These are phyloP conservation scores for Lactarius hatsudake DNA, from an alignment of 768 basidiomycete genomes.

Conservation along the genomic window DNA sequence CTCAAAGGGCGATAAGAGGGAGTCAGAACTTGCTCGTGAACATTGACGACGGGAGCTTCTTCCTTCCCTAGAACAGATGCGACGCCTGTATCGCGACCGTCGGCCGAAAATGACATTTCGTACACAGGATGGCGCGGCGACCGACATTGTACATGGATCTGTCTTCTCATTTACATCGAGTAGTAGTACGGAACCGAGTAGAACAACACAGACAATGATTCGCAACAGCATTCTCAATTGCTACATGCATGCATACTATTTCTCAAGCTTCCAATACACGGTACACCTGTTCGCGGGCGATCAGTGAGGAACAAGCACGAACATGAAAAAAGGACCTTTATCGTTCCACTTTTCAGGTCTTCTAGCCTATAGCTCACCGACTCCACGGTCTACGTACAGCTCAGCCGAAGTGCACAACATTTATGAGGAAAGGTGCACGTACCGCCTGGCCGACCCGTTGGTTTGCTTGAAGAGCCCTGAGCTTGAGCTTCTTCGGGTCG, in stretches of 20 bases:
- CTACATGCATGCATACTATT: background rate
- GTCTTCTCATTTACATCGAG: background rate
- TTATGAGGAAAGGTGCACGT: slow-evolving; percentile 32
- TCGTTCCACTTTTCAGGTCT: slow-evolving; percentile 80
- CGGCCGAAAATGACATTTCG: background rate
- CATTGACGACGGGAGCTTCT: background rate
- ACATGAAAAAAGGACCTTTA: slow-evolving; percentile 52
- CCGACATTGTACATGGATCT: background rate
- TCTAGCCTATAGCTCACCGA: slow-evolving; percentile 83
- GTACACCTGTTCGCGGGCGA: slow-evolving; percentile 29
- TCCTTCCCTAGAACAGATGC: background rate
- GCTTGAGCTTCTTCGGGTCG: slow-evolving; percentile 84
- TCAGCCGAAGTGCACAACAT: slow-evolving; percentile 9
- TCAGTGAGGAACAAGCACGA: background rate
- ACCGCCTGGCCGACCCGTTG: slow-evolving; percentile 83
- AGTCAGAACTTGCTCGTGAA: background rate
- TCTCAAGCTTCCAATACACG: slow-evolving; percentile 33
- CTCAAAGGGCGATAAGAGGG: background rate
- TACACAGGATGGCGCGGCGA: background rate
- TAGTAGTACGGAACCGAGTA: slow-evolving; percentile 12
- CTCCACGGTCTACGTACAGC: slow-evolving; percentile 53
- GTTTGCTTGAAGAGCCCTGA: slow-evolving; percentile 83
- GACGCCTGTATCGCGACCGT: background rate
- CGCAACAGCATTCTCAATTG: background rate
- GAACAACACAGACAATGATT: background rate